Conservation (phyloP, 768 basidiomycete species). For the Suillus occidentalis region DNA sequence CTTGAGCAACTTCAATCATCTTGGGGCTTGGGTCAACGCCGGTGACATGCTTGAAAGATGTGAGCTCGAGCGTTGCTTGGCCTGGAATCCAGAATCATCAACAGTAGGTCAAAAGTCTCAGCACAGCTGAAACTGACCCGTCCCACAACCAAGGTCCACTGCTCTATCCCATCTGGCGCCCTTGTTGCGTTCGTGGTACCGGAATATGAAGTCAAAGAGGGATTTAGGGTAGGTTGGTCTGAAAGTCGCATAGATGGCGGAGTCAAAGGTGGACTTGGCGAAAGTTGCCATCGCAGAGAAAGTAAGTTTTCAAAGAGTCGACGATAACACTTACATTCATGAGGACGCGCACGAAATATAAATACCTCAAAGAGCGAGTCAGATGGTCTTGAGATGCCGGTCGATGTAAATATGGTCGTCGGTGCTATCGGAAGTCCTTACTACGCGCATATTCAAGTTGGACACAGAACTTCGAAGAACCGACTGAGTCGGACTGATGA, state of each 20-base stretch:
- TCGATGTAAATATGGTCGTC: neutral
- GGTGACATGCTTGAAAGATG: conserved; percentile 55
- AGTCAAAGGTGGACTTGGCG: conserved; percentile 67
- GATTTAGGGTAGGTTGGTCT: conserved; percentile 72
- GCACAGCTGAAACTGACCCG: conserved; percentile 46
- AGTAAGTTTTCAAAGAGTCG: neutral
- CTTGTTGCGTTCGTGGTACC: conserved; percentile 46
- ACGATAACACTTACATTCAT: neutral
- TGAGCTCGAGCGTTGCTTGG: conserved; percentile 63
- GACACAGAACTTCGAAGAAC: too few species aligned
- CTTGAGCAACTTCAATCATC: conserved; percentile 63
- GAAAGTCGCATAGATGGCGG: conserved; percentile 61
- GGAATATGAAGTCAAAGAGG: conserved; percentile 62
- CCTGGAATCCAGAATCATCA: conserved; percentile 39
- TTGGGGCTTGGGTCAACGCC: conserved; percentile 74
- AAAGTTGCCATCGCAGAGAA: conserved; percentile 66
- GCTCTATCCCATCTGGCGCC: conserved; percentile 50
- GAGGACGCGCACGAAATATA: neutral
- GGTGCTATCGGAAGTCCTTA: neutral
- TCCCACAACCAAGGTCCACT: conserved; percentile 81
- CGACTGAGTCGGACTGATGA: too few species aligned
- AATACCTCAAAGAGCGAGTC: neutral
- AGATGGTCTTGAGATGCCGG: neutral
- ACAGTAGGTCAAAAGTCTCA: neutral
- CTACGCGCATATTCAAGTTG: neutral